Base-by-base conservation (phyloP, 1,284 basidiomycete genomes). In the Hortiboletus rubellus region DNA sequence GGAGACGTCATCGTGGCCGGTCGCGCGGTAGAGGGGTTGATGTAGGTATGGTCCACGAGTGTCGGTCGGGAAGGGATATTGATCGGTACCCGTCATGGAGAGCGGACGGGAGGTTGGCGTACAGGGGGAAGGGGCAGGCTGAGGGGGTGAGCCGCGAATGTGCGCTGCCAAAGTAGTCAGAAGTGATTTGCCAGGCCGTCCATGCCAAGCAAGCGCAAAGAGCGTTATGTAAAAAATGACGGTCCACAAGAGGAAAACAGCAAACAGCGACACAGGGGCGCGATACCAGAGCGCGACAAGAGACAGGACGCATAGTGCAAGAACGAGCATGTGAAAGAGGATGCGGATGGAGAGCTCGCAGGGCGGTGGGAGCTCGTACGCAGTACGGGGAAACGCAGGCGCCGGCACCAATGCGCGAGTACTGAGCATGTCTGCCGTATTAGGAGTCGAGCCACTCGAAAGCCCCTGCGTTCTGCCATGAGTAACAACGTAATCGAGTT, bases 181-280 rank as follows among this genome's bases (percentile, higher is more conserved):
- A 45, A 84, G 68, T n/a, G 88, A 90, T 45, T 74, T 71, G 37
- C 77, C 70, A 3, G 87, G 85, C 37, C 74, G 76, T 50, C 83
- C 82, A 55, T 76, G 66, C 82, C 83, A 87, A 31, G 87, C 79
- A 50, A 84, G 75, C 31, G 71, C 55, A 50, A 85, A 58, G 61
- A 91, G 73, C 42, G 75, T 63, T 43, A 72, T 53, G 64, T 90
- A 91, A 66, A 85, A 89, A 38, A 76, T 69, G 38, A 79, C 61
- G 4, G 77, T 79, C 83, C 85, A 89, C 5, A 77, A 73, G 18
- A 91, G 75, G 69, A 91, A 89, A 22, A 87, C 75, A 50, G 74
- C 79, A 69, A 91, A 91, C n/a, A 79, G 72, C 44, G 79, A 79
- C 59, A 70, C 74, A 1, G 81, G 78, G 22, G 82, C 82, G 55